Conservation (phyloP, 345 rosid genomes). For the Gossypium arboreum region DNA sequence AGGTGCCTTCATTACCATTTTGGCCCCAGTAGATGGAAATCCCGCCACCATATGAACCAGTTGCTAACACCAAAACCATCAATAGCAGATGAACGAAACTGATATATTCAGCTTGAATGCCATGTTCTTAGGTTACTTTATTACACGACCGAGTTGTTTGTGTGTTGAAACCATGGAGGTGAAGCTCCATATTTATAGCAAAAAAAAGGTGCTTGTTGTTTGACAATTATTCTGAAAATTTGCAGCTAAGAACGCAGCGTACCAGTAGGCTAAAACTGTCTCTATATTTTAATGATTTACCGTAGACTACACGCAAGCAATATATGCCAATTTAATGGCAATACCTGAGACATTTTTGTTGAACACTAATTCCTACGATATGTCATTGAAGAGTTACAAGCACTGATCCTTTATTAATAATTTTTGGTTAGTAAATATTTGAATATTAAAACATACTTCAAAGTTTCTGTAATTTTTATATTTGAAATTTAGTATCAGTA, state of each 20-base stretch:
- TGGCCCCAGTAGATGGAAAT: constrained; percentile 1
- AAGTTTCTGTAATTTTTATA: too few species aligned
- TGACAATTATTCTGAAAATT: background rate
- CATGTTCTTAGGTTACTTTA: background rate
- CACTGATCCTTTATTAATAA: too few species aligned
- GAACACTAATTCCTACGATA: background rate
- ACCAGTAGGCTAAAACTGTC: background rate
- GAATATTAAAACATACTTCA: too few species aligned
- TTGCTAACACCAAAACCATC: background rate
- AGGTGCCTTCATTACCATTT: background rate
- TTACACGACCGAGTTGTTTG: background rate
- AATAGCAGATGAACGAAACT: background rate
- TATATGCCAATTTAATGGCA: background rate
- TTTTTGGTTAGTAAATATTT: too few species aligned
- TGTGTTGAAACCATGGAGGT: background rate
- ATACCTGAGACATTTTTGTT: background rate
- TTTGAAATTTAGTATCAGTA: too few species aligned
- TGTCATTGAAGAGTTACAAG: too few species aligned
- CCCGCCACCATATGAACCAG: background rate
- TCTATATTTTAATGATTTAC: background rate
- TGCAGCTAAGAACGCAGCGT: background rate
- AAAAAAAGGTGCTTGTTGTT: background rate
- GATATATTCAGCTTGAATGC: background rate
- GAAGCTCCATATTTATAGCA: constrained; percentile 1
- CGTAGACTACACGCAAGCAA: background rate